Evolutionary conservation across 495 filamentous ascomycete species (phyloP).

Genomic region (Tuber microsphaerosporum): DNA sequence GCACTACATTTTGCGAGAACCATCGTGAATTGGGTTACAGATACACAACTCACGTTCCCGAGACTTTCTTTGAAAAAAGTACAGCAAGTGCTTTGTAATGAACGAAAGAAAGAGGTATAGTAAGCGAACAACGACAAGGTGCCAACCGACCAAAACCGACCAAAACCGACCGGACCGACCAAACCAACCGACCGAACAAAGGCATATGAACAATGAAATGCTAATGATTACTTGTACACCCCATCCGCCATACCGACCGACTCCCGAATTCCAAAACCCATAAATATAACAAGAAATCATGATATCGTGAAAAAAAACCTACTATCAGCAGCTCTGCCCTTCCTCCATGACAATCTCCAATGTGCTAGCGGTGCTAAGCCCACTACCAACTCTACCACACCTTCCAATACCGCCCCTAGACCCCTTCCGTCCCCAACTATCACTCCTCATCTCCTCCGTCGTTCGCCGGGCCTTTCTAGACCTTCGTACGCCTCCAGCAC

Average conservation of each 20-base stretch:
- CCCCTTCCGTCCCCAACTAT: not conserved
- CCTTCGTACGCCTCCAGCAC: not conserved
- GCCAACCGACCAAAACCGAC: not conserved
- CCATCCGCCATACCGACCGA: not conserved
- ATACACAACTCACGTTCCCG: too few species aligned
- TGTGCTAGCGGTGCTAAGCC: not conserved
- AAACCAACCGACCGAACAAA: not conserved
- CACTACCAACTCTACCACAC: not conserved
- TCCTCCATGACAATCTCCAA: conserved; percentile 4
- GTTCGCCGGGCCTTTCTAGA: not conserved
- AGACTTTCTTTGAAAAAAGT: not conserved
- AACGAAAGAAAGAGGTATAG: not conserved
- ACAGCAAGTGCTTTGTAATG: not conserved
- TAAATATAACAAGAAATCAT: not conserved
- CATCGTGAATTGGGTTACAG: too few species aligned
- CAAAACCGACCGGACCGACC: not conserved
- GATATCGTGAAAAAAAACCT: not conserved
- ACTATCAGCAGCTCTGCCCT: not conserved
- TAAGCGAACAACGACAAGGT: not conserved
- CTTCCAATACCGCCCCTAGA: not conserved
- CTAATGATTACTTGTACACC: not conserved
- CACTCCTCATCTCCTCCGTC: not conserved
- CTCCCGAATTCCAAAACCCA: not conserved
- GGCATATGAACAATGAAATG: not conserved
- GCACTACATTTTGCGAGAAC: too few species aligned